These are phyloP conservation scores for Yamadazyma phyllophila DNA, from an alignment of 805 yeast genomes.

Conservation along the genomic window DNA sequence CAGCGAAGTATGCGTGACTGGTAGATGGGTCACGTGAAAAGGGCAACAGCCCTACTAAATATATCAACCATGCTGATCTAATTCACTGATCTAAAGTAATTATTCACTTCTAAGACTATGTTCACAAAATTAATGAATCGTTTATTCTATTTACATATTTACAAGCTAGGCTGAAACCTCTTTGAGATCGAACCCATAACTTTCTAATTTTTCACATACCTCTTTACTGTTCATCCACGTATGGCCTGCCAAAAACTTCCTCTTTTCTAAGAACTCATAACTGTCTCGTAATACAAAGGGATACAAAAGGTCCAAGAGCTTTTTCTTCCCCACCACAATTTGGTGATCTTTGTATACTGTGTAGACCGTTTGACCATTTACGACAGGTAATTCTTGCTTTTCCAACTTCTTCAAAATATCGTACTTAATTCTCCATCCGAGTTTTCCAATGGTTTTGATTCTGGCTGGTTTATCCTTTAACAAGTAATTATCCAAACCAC, in stretches of 20 bases:
- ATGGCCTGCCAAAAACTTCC: conserved; percentile 46
- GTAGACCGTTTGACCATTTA: conserved; percentile 42
- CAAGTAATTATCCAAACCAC: conserved; percentile 89
- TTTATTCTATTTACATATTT: conserved; percentile 4
- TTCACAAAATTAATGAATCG: background rate
- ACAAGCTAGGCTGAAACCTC: conserved; percentile 13
- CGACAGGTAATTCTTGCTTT: conserved; percentile 39
- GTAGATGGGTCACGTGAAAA: conserved; percentile 2
- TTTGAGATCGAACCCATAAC: conserved; percentile 39
- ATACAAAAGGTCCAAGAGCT: conserved; percentile 53
- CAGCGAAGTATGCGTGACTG: background rate
- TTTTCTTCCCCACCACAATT: conserved; percentile 63
- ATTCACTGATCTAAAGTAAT: no score
- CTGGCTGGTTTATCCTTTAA: conserved; percentile 86
- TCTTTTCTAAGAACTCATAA: conserved; percentile 45
- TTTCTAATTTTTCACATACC: conserved; percentile 49
- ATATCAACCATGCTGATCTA: background rate
- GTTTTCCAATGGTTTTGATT: conserved; percentile 86
- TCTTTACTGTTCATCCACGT: conserved; percentile 46
- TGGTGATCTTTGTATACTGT: conserved; percentile 40
- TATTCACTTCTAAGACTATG: background rate
- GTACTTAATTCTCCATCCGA: conserved; percentile 89
- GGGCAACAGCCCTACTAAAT: conserved; percentile 7
- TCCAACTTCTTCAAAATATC: conserved; percentile 53
- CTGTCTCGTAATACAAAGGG: conserved; percentile 46